Evolutionary conservation across 139 green algal genomes (phyloP), one percentile per base, ranked within the genome.

Genomic region (Chara braunii): DNA sequence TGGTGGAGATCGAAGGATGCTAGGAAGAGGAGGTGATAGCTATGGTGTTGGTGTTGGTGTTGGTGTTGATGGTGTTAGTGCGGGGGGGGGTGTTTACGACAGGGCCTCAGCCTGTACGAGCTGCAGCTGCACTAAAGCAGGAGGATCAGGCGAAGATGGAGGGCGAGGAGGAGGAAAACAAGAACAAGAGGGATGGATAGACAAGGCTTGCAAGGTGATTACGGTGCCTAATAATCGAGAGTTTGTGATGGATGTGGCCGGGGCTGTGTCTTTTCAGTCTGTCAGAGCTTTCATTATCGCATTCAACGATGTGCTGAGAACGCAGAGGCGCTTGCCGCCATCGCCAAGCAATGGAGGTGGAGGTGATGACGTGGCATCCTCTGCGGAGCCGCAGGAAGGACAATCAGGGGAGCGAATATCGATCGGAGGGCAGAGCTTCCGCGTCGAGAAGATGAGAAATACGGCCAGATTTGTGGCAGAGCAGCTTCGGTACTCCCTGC

Each of bases 171-270:
- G 40, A 26, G 18, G 40, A 18, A 18, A 18, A 48, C 18, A 18
- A 18, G 18, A 18, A 18, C 40, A 18, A 26, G 40, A 48, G 18
- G 40, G 40, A 18, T 48, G 40, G 40, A 18, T 48, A 18, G 40
- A 18, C 40, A 18, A 18, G 18, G 40, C 18, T 18, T 48, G 40
- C 18, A 14, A 70, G 31, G 32, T 71, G 53, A 8, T 71, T n/a
- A 23, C 62, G 14, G 62, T 51, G 22, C 57, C 57, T 5, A 34
- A 71, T 30, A 37, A 24, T n/a, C 62, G 62, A 14, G n/a, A 70
- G 2, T 54, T 71, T 11, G 62, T 69, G 8, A 11, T 71, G 6
- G 62, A 71, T n/a, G 52, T 71, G 14, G 51, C 62, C 30, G 62
- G 62, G n/a, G 62, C 37, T 57, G 48, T 71, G 62, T 69, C 62